Base-by-base conservation (phyloP, 2,329 filamentous ascomycete genomes). In the Stagonosporopsis vannaccii region DNA sequence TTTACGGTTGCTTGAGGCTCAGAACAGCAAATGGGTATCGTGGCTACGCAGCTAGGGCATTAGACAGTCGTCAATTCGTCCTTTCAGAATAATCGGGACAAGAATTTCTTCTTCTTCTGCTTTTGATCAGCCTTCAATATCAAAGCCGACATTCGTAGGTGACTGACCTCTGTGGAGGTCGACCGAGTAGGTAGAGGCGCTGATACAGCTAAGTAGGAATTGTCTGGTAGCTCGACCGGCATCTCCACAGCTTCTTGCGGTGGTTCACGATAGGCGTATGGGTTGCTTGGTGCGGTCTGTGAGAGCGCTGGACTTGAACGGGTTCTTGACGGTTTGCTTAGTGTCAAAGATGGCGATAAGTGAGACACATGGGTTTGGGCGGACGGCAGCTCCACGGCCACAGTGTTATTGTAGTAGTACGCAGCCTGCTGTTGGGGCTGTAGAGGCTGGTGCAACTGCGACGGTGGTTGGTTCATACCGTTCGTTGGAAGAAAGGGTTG, bases 91-190 rank as follows among this genome's bases (percentile, higher is more conserved):
- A 70, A 19, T 40, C 54, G 70, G 8, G 39, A 42, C 42, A 70
- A 45, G 19, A 67, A 67, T 19, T 55, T 62, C 47, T 59, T 65
- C 58, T 66, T 71, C 44, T 71, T 71, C 61, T 68, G 50, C 25
- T 15, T 26, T 45, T 9, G 22, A 46, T 65, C 37, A 65, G 60
- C 48, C 35, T 39, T 26, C 35, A 41, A 11, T 47, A 39, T n/a
- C 9, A 17, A 41, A 13, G 35, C 17, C 47, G 44, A 20, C 7
- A 41, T 13, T n/a, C 20, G 22, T 2, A 15, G 48, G 13, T 17
- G 43, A 58, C 63, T 53, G 54, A 67, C 66, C 33, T 66, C 63
- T 35, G 59, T 63, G 20, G 62, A 62, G 35, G 28, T 19, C 11
- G 60, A 41, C 22, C 53, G 59, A n/a, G 51, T 26, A 32, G 59